Base-by-base conservation (phyloP, 2,329 filamentous ascomycete genomes). In the Epichloe festucae region DNA sequence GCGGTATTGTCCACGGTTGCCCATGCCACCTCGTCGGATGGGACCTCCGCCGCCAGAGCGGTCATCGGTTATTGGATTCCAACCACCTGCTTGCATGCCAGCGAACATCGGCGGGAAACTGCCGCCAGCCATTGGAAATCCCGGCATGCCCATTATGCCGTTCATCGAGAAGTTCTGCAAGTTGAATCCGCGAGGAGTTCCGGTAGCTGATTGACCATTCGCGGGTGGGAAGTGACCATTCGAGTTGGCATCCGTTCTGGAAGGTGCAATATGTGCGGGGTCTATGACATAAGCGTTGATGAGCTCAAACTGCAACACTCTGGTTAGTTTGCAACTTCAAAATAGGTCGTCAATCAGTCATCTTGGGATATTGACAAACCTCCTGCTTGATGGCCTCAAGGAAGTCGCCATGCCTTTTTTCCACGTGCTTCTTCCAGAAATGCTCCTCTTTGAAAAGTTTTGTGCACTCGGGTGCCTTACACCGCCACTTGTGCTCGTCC, bases 381-480 rank as follows among this genome's bases (percentile, higher is more conserved):
- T 96, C 91, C 64, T 85, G 82, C 65, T 84, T 85, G 57, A 96
- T 72, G 50, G 73, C 78, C 36, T 90, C 84, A 44, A 87, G 77
- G 87, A 90, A 98, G 50, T 97, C 91, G 0, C 79, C 67, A 66
- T 98, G 93, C 53, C 94, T 83, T 72, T 98, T 98, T 70, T 97
- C 91, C 15, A 97, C 84, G 62, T 98, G 93, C 74, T 98, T 98
- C 62, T 83, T 84, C 91, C 94, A 98, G 66, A 98, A 98, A 60
- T 91, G 82, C 43, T 95, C 86, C 53, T 93, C 93, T 68, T 97
- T 97, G 77, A 98, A 98, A 7, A 98, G 74, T 69, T 98, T 98
- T 11, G 86, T 85, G 69, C 93, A 98, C 40, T 96, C 90, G 1
- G 91, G 91, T 4, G 95, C 90, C 67, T 93, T 95, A 77, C 93